phyloP scores from a whole-genome alignment of 2,329 filamentous ascomycete genomes.

The Botrytis deweyae region DNA sequence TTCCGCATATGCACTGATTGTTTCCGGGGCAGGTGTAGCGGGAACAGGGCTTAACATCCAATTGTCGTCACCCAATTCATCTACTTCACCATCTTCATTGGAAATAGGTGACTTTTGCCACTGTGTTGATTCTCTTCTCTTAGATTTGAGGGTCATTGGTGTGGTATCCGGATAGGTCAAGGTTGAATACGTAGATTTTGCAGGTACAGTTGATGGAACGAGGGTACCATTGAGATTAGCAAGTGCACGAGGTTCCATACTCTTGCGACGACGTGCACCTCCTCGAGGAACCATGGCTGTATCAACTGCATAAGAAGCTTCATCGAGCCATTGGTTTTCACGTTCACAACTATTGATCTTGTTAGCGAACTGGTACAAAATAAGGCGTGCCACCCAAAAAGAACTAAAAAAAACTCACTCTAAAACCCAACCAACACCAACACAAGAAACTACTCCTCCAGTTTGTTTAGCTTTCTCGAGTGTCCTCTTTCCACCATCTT shows the following conservation, averaged over 20 bases:
- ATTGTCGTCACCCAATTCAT: slow-evolving; percentile 31
- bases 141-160: slow-evolving; percentile 35
- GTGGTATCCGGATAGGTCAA: slow-evolving; percentile 38
- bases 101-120: slow-evolving; percentile 39
- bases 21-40: slow-evolving; percentile 37
- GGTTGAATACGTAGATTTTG: slow-evolving; percentile 35
- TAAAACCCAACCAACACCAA: slow-evolving; percentile 84
- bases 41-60: slow-evolving; percentile 37
- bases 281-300: slow-evolving; percentile 66
- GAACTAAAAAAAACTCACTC: slow-evolving; percentile 59
- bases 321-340: slow-evolving; percentile 74
- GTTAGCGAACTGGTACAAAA: slow-evolving; percentile 37
- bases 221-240: slow-evolving; percentile 67
- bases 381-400: not conserved
- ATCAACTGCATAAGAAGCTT: slow-evolving; percentile 68
- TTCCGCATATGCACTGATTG: slow-evolving; percentile 36
- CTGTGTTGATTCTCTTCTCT: slow-evolving; percentile 37
- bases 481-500: slow-evolving; percentile 78
- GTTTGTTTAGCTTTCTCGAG: slow-evolving; percentile 76
- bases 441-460: slow-evolving; percentile 75
- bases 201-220: slow-evolving; percentile 43
- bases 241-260: slow-evolving; percentile 73
- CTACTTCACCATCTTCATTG: slow-evolving; percentile 19
- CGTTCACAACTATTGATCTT: slow-evolving; percentile 62
- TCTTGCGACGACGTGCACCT: slow-evolving; percentile 71